Percentiles rank a stretch among this genome's conserved stretches.
Conservation (phyloP, 2,329 filamentous ascomycete species). For the Raffaelea ambrosiae region DNA sequence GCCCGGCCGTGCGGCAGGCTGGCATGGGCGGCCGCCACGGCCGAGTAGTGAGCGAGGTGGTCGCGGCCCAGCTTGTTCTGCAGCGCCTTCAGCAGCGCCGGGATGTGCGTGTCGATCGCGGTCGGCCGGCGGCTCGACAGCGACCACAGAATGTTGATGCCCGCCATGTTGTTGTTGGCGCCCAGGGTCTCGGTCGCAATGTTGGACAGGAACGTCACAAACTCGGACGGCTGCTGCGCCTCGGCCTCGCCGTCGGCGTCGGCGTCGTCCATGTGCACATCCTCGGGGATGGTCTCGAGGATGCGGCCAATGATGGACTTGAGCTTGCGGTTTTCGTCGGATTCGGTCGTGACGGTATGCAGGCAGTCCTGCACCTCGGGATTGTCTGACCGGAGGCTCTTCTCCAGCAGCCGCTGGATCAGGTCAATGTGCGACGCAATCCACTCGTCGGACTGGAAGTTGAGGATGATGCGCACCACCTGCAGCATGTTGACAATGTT, state of each 20-base stretch:
- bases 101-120: constrained; percentile 83
- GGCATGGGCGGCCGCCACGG: constrained; percentile 37
- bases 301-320: constrained; percentile 71
- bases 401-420: constrained; percentile 83
- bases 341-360: constrained; percentile 62
- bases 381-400: constrained; percentile 78
- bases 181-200: constrained; percentile 83
- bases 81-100: constrained; percentile 83
- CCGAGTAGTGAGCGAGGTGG: constrained; percentile 71
- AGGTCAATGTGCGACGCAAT: constrained; percentile 67
- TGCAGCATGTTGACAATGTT: constrained; percentile 91
- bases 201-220: constrained; percentile 75
- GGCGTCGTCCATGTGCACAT: constrained; percentile 62
- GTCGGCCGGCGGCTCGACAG: constrained; percentile 76
- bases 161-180: constrained; percentile 71
- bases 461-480: constrained; percentile 80
- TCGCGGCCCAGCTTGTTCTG: constrained; percentile 89
- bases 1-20: constrained; percentile 26
- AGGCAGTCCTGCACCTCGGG: constrained; percentile 90
- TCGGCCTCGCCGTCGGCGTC: constrained; percentile 82
- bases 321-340: constrained; percentile 61
- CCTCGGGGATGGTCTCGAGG: constrained; percentile 81
- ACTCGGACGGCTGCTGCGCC: constrained; percentile 67
- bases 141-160: constrained; percentile 90
- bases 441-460: constrained; percentile 86